These are phyloP conservation scores for Lipomyces mesembrius DNA, from an alignment of 805 yeast species.

Conservation along the genomic window DNA sequence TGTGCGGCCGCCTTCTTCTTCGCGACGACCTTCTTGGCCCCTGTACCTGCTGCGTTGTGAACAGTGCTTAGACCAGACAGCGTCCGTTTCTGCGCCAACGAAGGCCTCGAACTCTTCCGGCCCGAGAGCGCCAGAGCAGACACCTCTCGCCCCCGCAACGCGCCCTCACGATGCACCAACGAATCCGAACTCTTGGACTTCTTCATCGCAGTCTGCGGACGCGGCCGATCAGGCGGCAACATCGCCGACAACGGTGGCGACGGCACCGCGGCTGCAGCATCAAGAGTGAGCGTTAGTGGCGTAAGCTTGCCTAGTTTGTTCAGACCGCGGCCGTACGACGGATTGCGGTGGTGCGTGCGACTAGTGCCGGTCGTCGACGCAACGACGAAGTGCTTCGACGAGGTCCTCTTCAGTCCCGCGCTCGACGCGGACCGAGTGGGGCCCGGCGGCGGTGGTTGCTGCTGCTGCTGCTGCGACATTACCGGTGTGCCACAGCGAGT, in stretches of 20 bases:
- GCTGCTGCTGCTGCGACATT: slow-evolving; percentile 13
- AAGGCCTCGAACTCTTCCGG: slow-evolving; percentile 26
- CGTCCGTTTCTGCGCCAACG: slow-evolving; percentile 28
- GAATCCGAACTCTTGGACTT: slow-evolving; percentile 32
- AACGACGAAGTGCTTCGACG: slow-evolving; percentile 35
- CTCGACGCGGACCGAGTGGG: slow-evolving; percentile 15
- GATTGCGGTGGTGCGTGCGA: slow-evolving; percentile 30
- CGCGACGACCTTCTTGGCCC: neutral
- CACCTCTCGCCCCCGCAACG: slow-evolving; percentile 17
- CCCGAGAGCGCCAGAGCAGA: slow-evolving; percentile 24
- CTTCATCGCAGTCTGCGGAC: slow-evolving; percentile 8
- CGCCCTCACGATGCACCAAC: slow-evolving; percentile 11
- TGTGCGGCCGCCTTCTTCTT: slow-evolving; percentile 8
- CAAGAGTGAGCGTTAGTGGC: slow-evolving; percentile 16
- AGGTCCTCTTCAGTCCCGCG: slow-evolving; percentile 17
- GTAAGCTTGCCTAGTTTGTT: slow-evolving; percentile 27
- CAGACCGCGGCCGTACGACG: slow-evolving; percentile 27
- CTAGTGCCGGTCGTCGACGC: slow-evolving; percentile 9
- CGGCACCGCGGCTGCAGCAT: slow-evolving; percentile 13
- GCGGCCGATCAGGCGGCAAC: slow-evolving; percentile 12
- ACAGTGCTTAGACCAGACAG: slow-evolving; percentile 14
- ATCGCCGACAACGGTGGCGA: slow-evolving; percentile 8
- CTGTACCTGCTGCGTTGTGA: slow-evolving; percentile 1
- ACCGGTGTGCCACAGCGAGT: slow-evolving; percentile 3
- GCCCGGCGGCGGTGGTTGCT: slow-evolving; percentile 2